Evolutionary conservation across 495 filamentous ascomycete species (phyloP).

Genomic region (Xylaria flabelliformis): DNA sequence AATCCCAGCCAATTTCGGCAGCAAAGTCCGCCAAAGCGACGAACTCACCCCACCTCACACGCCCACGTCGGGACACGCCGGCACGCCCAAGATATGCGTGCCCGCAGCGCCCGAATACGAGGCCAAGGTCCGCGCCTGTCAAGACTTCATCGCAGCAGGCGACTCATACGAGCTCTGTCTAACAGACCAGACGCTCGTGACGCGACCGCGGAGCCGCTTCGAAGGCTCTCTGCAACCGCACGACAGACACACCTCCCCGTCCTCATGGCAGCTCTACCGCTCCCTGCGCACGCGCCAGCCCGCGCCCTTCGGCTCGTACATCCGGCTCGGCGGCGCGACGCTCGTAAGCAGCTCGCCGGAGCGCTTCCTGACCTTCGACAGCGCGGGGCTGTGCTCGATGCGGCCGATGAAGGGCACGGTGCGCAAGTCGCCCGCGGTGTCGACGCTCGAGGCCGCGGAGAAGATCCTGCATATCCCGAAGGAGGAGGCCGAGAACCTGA

Average conservation of each 20-base stretch:
- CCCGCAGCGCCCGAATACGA: constrained; percentile 66
- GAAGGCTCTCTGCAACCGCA: constrained; percentile 23
- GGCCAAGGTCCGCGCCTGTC: constrained; percentile 69
- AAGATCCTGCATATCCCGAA: constrained; percentile 77
- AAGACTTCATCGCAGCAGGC: constrained; percentile 73
- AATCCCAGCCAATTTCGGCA: constrained; percentile 33
- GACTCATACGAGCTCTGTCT: constrained; percentile 95
- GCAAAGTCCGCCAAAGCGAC: constrained; percentile 28
- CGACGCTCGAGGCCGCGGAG: constrained; percentile 70
- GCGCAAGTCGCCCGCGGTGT: constrained; percentile 63
- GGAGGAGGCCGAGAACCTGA: constrained; percentile 94
- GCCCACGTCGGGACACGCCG: constrained; percentile 25
- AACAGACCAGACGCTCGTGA: constrained; percentile 73
- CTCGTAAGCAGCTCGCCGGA: constrained; percentile 89
- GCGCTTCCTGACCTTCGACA: constrained; percentile 80
- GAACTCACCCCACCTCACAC: constrained; percentile 39
- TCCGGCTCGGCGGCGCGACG: constrained; percentile 71
- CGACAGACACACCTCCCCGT: constrained; percentile 1
- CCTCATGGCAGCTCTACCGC: constrained; percentile 74
- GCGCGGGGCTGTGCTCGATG: constrained; percentile 64
- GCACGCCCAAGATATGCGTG: constrained; percentile 36
- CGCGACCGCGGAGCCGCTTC: constrained; percentile 40
- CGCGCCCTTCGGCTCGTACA: constrained; percentile 84
- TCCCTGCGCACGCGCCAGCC: constrained; percentile 75
- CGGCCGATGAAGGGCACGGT: constrained; percentile 97